Conservation (phyloP, 1,139 yeast genomes). For the Protomyces inouyei region DNA sequence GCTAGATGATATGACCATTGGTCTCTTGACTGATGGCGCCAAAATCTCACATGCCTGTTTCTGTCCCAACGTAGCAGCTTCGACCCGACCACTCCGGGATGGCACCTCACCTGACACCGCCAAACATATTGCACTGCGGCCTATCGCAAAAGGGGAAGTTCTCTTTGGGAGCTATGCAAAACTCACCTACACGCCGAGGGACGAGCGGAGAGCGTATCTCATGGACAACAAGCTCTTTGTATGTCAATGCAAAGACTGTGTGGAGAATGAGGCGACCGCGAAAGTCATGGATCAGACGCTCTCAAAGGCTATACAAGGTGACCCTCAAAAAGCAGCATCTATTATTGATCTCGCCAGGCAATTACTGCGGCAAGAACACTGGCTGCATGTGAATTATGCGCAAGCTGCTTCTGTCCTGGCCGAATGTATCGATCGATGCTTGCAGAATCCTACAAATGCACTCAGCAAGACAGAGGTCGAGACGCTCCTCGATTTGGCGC, state of each 20-base stretch:
- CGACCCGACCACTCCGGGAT: not conserved
- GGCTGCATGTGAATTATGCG: not conserved
- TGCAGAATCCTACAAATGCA: not conserved
- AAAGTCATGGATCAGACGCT: not conserved
- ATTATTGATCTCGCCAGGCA: not conserved
- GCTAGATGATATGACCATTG: constrained; percentile 3
- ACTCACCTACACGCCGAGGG: not conserved
- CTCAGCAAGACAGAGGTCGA: not conserved
- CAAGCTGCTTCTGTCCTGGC: not conserved
- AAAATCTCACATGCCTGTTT: constrained; percentile 19
- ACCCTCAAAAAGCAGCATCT: not conserved
- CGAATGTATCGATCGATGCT: not conserved
- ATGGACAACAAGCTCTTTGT: constrained; percentile 11
- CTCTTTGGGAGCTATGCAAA: constrained; percentile 19
- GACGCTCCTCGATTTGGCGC: not conserved
- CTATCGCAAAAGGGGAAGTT: constrained; percentile 4
- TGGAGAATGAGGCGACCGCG: not conserved
- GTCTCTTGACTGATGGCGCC: constrained; percentile 1
- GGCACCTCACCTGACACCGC: not conserved
- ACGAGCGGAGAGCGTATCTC: constrained; percentile 2
- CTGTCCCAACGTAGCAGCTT: constrained; percentile 14
- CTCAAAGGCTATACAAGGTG: not conserved
- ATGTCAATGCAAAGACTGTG: constrained; percentile 1
- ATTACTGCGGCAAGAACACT: constrained; percentile 1
- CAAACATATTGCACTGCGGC: constrained; percentile 11